Conservation (phyloP, 768 basidiomycete genomes). For the Hericium coralloides region DNA sequence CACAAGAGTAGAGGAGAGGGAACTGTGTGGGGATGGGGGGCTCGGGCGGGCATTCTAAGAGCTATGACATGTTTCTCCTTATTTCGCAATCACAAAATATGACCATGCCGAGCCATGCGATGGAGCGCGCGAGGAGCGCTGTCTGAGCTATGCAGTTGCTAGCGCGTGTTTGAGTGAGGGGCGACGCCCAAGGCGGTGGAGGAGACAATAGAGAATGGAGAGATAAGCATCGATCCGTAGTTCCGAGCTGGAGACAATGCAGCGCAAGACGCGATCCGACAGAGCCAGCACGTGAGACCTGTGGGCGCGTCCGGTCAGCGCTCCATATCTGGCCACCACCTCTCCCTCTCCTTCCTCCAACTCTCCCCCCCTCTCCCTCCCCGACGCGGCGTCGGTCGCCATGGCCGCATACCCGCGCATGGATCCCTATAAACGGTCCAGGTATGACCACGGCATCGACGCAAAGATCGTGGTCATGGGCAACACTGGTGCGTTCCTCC, state of each 20-base stretch:
- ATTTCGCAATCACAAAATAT: slow-evolving; percentile 13
- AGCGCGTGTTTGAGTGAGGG: not conserved
- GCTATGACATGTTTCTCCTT: slow-evolving; percentile 22
- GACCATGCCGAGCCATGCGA: not conserved
- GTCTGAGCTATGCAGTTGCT: not conserved
- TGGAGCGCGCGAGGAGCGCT: not conserved
- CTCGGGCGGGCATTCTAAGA: slow-evolving; percentile 16
- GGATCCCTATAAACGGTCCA: slow-evolving; percentile 58
- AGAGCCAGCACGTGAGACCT: not conserved
- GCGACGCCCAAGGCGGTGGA: not conserved
- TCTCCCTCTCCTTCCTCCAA: slow-evolving; percentile 24
- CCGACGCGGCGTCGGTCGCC: slow-evolving; percentile 17
- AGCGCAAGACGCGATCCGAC: not conserved
- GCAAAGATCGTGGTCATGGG: slow-evolving; percentile 96
- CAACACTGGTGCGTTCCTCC: slow-evolving; percentile 44
- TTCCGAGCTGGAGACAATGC: not conserved
- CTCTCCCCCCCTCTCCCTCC: slow-evolving; percentile 28
- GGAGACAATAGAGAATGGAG: not conserved
- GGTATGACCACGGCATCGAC: slow-evolving; percentile 81
- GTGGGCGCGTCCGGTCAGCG: not conserved
- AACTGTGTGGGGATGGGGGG: not conserved
- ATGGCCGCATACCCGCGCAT: slow-evolving; percentile 54
- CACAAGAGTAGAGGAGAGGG: slow-evolving; percentile 45
- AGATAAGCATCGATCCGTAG: not conserved
- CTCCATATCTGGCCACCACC: slow-evolving; percentile 11